Evolutionary conservation across 2,329 filamentous ascomycete genomes (phyloP), one percentile per base, ranked within the genome.

Genomic region (Pseudogymnoascus pannorum): DNA sequence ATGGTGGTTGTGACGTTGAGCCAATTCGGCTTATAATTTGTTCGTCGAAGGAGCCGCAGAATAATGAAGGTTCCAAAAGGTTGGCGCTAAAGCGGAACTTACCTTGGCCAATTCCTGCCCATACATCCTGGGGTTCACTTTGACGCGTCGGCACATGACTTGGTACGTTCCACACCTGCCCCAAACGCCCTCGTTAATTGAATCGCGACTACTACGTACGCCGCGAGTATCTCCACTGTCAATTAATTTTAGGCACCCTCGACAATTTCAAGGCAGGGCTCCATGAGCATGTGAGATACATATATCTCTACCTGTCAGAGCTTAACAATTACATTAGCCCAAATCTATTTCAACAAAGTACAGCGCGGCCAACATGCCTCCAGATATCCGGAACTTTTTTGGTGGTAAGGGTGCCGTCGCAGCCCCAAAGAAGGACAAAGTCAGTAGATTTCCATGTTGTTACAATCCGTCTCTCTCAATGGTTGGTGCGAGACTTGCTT

Each of bases 371-470:
- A 54, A 54, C 26, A 96, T 96, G 92, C 85, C 92, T 60, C 91
- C 67, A 64, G 93, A 97, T 75, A 97, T 97, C 70, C 84, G 92
- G 71, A 91, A 81, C 68, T 97, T 97, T 76, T 97, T 97, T 78
- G 86, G 88, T 61, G 85, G 88, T 64, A 92, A 92, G 74, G 84
- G 85, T 59, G 81, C 82, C 65, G 76, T 81, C 48, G 76, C 81
- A 14, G 75, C 79, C 63, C 74, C 74, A 65, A 76, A 80, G 62
- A 72, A 74, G 61, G 66, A 68, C 62, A 65, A 71, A 61, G 65
- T 70, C 63, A 64, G 67, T 58, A 68, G 26, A 54, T 31, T 31
- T 33, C 48, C 16, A 16, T 51, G 22, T 29, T 51, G 9, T 54
- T 54, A 54, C 20, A 33, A 26, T 51, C n/a, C 7, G n/a, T 31